Base-by-base conservation (phyloP, 2,329 filamentous ascomycete genomes). In the Neurospora crassa region DNA sequence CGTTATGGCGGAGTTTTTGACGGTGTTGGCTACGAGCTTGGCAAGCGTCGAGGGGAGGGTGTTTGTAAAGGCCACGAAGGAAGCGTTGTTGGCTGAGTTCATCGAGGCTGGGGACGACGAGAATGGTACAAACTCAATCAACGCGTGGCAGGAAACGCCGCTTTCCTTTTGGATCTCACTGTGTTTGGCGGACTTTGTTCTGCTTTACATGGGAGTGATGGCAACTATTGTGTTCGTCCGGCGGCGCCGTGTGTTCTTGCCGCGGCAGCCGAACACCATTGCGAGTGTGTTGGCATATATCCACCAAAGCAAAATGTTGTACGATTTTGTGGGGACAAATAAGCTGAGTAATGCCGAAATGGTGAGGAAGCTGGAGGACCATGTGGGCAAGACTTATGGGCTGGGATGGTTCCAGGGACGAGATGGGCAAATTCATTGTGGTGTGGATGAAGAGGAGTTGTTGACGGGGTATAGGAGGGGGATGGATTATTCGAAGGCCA, bases 221-320 rank as follows among this genome's bases (percentile, higher is more conserved):
- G 87, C 90, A 0, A 79, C 80, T 1, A 76, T 89, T 1, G 89
- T 91, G 20, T 91, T 91, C 76, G 71, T 83, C 20, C 85, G 87
- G 1, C 87, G 92, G 16, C 85, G 89, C 0, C 87, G 89, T 70
- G 87, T 91, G 2, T 94, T 94, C 79, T 82, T 94, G 71, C 92
- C 92, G 1, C 87, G 92, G 5, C 91, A 94, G 82, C 91, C 92
- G 4, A 92, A 90, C 76, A 93, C 91, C 24, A 94, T 95, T 75
- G 89, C 91, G 1, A 90, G 88, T 63, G 88, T 94, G 70, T 83
- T 95, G 70, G 91, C 91, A 0, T 94, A 91, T 77, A 91, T 94
- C 72, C 90, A 94, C 79, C 91, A 93, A 81, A 91, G 87, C 79
- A 92, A 91, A 80, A 94, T 94, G 92, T 82, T 94, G 67, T 89